These are phyloP conservation scores for Helenozyma rhizophorensis DNA, from an alignment of 805 yeast species.

Conservation along the genomic window DNA sequence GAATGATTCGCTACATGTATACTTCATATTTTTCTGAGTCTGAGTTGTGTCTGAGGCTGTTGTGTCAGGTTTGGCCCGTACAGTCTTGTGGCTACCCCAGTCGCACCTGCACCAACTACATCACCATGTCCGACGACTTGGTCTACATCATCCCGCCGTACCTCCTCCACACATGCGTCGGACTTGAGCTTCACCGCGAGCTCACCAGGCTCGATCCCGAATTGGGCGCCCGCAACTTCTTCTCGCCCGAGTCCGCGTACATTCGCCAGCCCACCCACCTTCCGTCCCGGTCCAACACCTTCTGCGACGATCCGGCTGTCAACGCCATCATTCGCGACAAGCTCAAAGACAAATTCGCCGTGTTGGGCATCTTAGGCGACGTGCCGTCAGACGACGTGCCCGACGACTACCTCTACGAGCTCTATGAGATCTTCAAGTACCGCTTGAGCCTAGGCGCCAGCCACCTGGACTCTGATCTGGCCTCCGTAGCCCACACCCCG, in stretches of 20 bases:
- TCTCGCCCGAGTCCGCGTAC: constrained; percentile 23
- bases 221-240: constrained; percentile 23
- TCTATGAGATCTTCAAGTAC: constrained; percentile 28
- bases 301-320: constrained; percentile 28
- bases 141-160: constrained; percentile 41
- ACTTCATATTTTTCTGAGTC: too few relatives aligned
- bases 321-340: constrained; percentile 31
- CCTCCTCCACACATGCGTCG: constrained; percentile 34
- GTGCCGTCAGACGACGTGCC: constrained; percentile 24
- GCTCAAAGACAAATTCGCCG: constrained; percentile 29
- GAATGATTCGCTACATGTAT: too few relatives aligned
- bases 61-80: too few relatives aligned
- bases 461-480: not conserved
- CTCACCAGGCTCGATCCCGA: constrained; percentile 20
- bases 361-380: constrained; percentile 33
- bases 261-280: constrained; percentile 15
- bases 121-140: constrained; percentile 12
- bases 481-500: too few relatives aligned
- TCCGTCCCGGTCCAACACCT: constrained; percentile 9
- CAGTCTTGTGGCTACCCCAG: too few relatives aligned
- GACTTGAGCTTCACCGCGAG: constrained; percentile 26
- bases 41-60: too few relatives aligned
- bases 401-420: constrained; percentile 27
- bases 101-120: not conserved
- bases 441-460: constrained; percentile 14